Conservation (phyloP, 139 green algal genomes). For the Micromonas commoda region DNA sequence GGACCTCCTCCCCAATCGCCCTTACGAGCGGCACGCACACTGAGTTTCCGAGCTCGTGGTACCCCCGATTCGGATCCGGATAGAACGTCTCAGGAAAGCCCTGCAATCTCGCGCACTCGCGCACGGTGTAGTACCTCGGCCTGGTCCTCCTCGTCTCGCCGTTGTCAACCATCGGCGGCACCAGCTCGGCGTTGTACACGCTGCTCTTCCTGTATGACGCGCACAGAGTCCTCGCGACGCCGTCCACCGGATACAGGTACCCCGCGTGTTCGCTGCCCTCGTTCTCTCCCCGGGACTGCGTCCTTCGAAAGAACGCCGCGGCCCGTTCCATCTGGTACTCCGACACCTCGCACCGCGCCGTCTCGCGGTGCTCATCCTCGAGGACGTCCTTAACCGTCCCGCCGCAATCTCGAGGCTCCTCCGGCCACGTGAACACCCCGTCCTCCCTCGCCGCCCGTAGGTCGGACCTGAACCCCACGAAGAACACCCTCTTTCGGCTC, state of each 20-base stretch:
- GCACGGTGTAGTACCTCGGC: conserved; percentile 24
- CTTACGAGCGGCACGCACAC: neutral
- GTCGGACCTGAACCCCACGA: conserved; percentile 19
- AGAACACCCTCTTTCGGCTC: conserved; percentile 16
- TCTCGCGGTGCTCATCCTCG: neutral
- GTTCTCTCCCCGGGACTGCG: no score
- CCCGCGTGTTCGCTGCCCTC: neutral
- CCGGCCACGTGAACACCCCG: neutral
- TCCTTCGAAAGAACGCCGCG: neutral
- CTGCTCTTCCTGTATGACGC: neutral
- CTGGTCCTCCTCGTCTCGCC: neutral
- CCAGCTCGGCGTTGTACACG: conserved; percentile 6
- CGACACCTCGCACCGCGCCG: neutral
- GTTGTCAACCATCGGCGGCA: neutral
- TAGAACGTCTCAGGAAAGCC: conserved; percentile 26
- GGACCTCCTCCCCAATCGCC: neutral
- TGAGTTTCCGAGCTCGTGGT: conserved; percentile 31
- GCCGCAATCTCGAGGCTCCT: neutral
- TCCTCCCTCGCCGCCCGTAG: neutral
- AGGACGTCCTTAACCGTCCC: neutral
- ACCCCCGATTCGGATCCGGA: neutral
- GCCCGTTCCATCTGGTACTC: neutral
- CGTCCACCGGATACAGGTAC: neutral
- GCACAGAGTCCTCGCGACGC: conserved; percentile 3
- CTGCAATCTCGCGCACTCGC: conserved; percentile 15